Evolutionary conservation across 371 early-diverging fungal species (phyloP).

Genomic region (Mucor velutinosus): DNA sequence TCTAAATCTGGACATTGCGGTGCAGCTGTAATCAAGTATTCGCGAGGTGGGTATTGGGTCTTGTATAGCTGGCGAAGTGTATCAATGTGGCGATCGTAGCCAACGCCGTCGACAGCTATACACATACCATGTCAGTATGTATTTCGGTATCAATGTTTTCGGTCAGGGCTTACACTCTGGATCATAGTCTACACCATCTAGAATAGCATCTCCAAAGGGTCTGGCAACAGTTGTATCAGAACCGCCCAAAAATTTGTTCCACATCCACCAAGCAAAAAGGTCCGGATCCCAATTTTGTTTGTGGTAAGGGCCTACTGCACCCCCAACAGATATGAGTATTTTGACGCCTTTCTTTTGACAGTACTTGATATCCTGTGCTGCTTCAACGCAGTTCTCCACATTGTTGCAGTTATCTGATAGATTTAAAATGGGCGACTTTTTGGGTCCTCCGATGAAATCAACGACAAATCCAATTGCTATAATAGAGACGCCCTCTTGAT

Average conservation of each 20-base stretch:
- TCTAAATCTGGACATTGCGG: conserved; percentile 64
- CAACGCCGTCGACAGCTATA: conserved; percentile 24
- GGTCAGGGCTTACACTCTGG: conserved; percentile 42
- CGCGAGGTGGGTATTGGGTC: conserved; percentile 43
- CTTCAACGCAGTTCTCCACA: conserved; percentile 41
- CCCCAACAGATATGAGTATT: conserved; percentile 57
- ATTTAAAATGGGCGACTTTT: conserved; percentile 44
- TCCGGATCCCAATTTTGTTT: conserved; percentile 35
- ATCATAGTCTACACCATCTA: conserved; percentile 54
- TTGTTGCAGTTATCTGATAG: conserved; percentile 61
- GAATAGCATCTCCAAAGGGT: conserved; percentile 35
- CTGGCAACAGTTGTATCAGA: conserved; percentile 26
- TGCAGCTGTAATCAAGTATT: conserved; percentile 51
- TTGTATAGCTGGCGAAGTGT: conserved; percentile 30
- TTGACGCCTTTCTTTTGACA: conserved; percentile 67
- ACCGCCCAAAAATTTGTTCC: conserved; percentile 56
- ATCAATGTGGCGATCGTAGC: conserved; percentile 36
- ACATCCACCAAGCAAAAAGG: conserved; percentile 51
- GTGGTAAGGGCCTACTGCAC: conserved; percentile 44
- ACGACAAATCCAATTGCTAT: conserved; percentile 58
- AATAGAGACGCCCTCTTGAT: conserved; percentile 53
- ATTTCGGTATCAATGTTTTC: background rate
- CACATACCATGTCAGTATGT: background rate
- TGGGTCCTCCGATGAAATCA: conserved; percentile 41
- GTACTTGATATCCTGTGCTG: conserved; percentile 58